These are phyloP conservation scores for Kazachstania martiniae DNA, from an alignment of 805 yeast species.

Conservation along the genomic window DNA sequence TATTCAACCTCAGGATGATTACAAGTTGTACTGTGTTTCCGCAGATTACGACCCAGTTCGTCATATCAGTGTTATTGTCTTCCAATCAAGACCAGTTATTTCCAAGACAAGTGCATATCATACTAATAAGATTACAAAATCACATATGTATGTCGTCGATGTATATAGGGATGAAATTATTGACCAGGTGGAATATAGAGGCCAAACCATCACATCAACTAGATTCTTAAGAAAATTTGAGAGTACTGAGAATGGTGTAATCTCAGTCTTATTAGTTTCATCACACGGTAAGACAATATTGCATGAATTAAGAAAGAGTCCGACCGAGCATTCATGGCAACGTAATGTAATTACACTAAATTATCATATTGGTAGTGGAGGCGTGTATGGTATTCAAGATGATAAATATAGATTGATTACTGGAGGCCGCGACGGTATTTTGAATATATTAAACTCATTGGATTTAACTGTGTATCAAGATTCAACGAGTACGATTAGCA, in stretches of 20 bases:
- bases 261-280: slow-evolving; percentile 12
- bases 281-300: slow-evolving; percentile 17
- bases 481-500: slow-evolving; percentile 1
- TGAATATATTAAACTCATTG: slow-evolving; percentile 13
- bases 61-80: neutral
- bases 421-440: slow-evolving; percentile 13
- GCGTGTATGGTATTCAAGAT: slow-evolving; percentile 12
- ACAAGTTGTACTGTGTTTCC: neutral
- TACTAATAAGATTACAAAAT: neutral
- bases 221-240: slow-evolving; percentile 10
- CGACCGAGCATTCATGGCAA: slow-evolving; percentile 5
- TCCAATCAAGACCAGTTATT: neutral
- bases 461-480: slow-evolving; percentile 12
- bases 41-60: slow-evolving; percentile 3
- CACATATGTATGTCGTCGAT: slow-evolving; percentile 3
- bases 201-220: slow-evolving; percentile 11
- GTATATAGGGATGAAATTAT: slow-evolving; percentile 5
- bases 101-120: neutral
- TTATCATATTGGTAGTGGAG: slow-evolving; percentile 10
- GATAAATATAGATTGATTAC: slow-evolving; percentile 11
- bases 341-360: slow-evolving; percentile 16
- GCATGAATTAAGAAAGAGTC: slow-evolving; percentile 11
- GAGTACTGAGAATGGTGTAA: slow-evolving; percentile 4
- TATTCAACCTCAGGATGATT: neutral
- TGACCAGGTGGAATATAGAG: slow-evolving; percentile 15